These are phyloP conservation scores for Zhuliangozyma parablackwelliae DNA, from an alignment of 1,139 yeast genomes.

Conservation along the genomic window DNA sequence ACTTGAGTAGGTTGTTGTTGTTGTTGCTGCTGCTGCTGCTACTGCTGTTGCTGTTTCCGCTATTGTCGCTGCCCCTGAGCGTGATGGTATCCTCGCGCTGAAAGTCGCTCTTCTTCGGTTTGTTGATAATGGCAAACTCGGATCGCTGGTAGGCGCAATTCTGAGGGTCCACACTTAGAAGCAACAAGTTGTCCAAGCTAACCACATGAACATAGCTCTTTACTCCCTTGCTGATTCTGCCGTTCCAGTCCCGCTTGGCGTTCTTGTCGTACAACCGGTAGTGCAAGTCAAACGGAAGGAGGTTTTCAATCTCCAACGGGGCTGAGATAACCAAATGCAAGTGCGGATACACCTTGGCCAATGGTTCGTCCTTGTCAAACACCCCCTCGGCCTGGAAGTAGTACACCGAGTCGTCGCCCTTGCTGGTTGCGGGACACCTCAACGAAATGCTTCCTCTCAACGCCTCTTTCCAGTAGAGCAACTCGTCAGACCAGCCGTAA, in stretches of 20 bases:
- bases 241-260: slow-evolving; percentile 67
- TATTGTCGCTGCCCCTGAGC: slow-evolving; percentile 18
- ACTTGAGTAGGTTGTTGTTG: slow-evolving; percentile 39
- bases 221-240: slow-evolving; percentile 58
- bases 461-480: slow-evolving; percentile 63
- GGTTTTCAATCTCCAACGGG: slow-evolving; percentile 80
- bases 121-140: slow-evolving; percentile 76
- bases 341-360: slow-evolving; percentile 78
- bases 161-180: slow-evolving; percentile 68
- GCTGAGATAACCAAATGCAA: slow-evolving; percentile 76
- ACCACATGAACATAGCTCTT: slow-evolving; percentile 77
- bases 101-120: slow-evolving; percentile 52
- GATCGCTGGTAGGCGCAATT: slow-evolving; percentile 64
- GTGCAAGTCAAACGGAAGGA: slow-evolving; percentile 76
- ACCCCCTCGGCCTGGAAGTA: slow-evolving; percentile 74
- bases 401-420: slow-evolving; percentile 42
- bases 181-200: slow-evolving; percentile 62
- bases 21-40: slow-evolving; percentile 8
- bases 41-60: slow-evolving; percentile 18
- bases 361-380: slow-evolving; percentile 59
- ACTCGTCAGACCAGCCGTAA: slow-evolving; percentile 64
- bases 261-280: slow-evolving; percentile 78
- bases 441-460: slow-evolving; percentile 51
- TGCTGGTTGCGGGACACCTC: slow-evolving; percentile 48
- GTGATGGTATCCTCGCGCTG: slow-evolving; percentile 50